phyloP scores from a whole-genome alignment of 495 filamentous ascomycete species.

The Trichoderma gamsii region DNA sequence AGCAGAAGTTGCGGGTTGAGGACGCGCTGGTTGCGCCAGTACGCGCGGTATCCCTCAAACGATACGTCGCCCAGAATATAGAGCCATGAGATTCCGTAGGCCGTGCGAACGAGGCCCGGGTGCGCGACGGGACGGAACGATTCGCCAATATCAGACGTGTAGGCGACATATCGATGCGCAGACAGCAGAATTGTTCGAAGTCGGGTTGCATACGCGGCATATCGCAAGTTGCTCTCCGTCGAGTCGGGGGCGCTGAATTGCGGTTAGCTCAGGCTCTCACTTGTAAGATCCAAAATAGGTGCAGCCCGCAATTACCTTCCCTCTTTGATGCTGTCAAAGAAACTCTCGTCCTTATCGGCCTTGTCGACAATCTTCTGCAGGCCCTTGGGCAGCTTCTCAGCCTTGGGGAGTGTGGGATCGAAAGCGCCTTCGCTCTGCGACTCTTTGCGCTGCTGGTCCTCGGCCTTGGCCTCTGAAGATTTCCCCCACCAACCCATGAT shows the following conservation, averaged over 20 bases:
- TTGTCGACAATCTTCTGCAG: conserved; percentile 64
- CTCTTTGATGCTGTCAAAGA: conserved; percentile 70
- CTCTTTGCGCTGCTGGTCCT: conserved; percentile 24
- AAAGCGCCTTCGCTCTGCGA: conserved; percentile 32
- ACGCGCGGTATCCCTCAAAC: conserved; percentile 94
- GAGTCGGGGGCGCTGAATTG: conserved; percentile 62
- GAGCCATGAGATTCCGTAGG: conserved; percentile 88
- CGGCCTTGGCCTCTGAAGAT: conserved; percentile 18
- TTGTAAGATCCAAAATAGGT: conserved; percentile 10
- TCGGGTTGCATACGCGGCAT: conserved; percentile 85
- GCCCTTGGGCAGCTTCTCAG: conserved; percentile 58
- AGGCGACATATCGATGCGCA: conserved; percentile 94
- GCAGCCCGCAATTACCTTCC: conserved; percentile 53
- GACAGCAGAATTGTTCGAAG: conserved; percentile 82
- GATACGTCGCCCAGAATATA: conserved; percentile 87
- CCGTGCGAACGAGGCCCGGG: conserved; percentile 68
- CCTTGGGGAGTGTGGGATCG: conserved; percentile 45
- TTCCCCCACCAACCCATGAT: conserved; percentile 26
- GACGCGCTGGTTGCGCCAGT: conserved; percentile 66
- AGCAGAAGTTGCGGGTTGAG: conserved; percentile 45
- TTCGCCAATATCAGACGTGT: conserved; percentile 95
- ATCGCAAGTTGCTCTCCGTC: conserved; percentile 78
- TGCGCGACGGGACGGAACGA: conserved; percentile 92
- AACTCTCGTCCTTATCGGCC: conserved; percentile 64
- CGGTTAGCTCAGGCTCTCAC: background rate